Percentiles rank a stretch among this genome's conserved stretches.
These are phyloP conservation scores for Periconia macrospinosa DNA, from an alignment of 2,329 filamentous ascomycete species.

Conservation along the genomic window DNA sequence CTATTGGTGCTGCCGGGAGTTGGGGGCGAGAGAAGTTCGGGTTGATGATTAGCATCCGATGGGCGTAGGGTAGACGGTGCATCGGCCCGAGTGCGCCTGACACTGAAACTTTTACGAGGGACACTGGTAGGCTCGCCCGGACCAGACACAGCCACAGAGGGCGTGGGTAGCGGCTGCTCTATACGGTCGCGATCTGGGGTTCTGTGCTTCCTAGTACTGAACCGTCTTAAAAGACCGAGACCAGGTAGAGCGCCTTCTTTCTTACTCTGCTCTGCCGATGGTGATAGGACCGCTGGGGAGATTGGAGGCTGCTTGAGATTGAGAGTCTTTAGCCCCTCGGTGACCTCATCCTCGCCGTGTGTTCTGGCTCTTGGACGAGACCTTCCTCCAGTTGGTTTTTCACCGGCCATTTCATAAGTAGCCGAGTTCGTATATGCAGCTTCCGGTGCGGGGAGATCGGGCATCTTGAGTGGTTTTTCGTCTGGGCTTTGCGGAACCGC, in stretches of 20 bases:
- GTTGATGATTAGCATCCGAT: slow-evolving; percentile 65
- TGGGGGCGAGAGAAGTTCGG: slow-evolving; percentile 76
- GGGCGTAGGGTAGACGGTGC: slow-evolving; percentile 53
- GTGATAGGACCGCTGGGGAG: slow-evolving; percentile 56
- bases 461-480: slow-evolving; percentile 63
- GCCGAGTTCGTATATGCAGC: slow-evolving; percentile 86
- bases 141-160: slow-evolving; percentile 79
- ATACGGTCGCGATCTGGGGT: slow-evolving; percentile 56
- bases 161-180: slow-evolving; percentile 67
- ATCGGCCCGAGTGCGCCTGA: slow-evolving; percentile 61
- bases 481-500: slow-evolving; percentile 60
- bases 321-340: slow-evolving; percentile 70
- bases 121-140: slow-evolving; percentile 67
- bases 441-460: slow-evolving; percentile 78
- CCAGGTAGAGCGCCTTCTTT: slow-evolving; percentile 88
- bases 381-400: slow-evolving; percentile 81
- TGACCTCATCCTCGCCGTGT: slow-evolving; percentile 89
- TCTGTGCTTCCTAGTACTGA: slow-evolving; percentile 82
- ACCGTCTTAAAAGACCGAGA: slow-evolving; percentile 80
- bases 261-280: slow-evolving; percentile 61
- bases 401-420: slow-evolving; percentile 84
- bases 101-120: slow-evolving; percentile 86
- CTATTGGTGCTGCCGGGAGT: slow-evolving; percentile 62
- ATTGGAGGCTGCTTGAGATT: slow-evolving; percentile 56
- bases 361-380: slow-evolving; percentile 85